Conservation (phyloP, 768 basidiomycete genomes). For the Lactarius pseudohatsudake region DNA sequence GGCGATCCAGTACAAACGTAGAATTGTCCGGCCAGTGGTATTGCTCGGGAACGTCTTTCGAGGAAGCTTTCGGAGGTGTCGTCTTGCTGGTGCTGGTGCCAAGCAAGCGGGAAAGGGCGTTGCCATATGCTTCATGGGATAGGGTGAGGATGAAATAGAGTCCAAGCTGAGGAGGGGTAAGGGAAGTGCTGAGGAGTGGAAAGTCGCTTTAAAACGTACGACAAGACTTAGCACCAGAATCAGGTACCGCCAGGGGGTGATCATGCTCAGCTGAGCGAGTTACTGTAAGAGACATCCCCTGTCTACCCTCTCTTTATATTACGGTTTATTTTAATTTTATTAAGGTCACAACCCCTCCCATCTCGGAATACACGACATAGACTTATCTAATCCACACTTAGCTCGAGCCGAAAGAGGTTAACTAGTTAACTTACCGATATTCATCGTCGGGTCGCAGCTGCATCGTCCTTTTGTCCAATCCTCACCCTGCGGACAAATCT, state of each 20-base stretch:
- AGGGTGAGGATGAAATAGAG: slow-evolving; percentile 57
- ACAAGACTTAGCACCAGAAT: slow-evolving; percentile 41
- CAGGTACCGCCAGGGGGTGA: slow-evolving; percentile 63
- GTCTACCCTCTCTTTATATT: background rate
- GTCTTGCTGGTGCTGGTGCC: slow-evolving; percentile 18
- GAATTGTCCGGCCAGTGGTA: slow-evolving; percentile 34
- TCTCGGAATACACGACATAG: slow-evolving; percentile 10
- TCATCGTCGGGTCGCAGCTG: slow-evolving; percentile 68
- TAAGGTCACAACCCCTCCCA: background rate
- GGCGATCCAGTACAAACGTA: slow-evolving; percentile 32
- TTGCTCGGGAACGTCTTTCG: slow-evolving; percentile 45
- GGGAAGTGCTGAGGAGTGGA: background rate
- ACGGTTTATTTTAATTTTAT: background rate
- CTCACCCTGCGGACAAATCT: slow-evolving; percentile 66
- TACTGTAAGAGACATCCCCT: background rate
- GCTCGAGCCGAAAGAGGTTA: background rate
- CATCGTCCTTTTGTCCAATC: slow-evolving; percentile 61
- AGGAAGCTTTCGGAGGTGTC: slow-evolving; percentile 34
- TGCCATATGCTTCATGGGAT: slow-evolving; percentile 49
- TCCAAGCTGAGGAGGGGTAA: slow-evolving; percentile 42
- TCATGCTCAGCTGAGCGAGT: slow-evolving; percentile 43
- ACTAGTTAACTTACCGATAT: slow-evolving; percentile 53
- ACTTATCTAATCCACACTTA: background rate
- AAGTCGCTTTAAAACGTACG: slow-evolving; percentile 30
- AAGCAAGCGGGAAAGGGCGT: slow-evolving; percentile 41